Base-by-base conservation (phyloP, 495 filamentous ascomycete species). In the Margaritispora aquatica region DNA sequence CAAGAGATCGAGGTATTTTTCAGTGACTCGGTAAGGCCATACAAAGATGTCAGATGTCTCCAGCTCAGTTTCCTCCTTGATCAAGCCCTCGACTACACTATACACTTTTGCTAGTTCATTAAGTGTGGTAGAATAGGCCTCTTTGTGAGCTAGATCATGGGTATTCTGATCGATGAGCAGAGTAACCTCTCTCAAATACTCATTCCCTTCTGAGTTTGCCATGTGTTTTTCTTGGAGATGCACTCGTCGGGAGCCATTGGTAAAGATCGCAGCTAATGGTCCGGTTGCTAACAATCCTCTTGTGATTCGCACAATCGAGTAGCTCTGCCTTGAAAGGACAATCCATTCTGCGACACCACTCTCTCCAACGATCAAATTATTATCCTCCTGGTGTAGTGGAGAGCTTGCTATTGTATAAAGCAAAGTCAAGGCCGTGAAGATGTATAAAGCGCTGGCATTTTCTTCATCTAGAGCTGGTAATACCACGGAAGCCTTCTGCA, bases 361-460 rank as follows among this genome's bases (percentile, higher is more conserved):
- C 1, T 67, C 55, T 21, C 71, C 69, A 50, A 71, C 60, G 11
- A 75, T 46, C 2, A 78, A 62, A 2, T 73, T 68, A 34, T 71
- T 63, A n/a, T 73, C 67, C 1, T 68, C 66, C 2, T 75, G 61
- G 20, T 23, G 11, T 17, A 8, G 21, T 26, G 66, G 65, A 5
- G 78, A 72, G 15, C 75, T 69, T 5, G 74, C 75, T 51, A 82
- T 73, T 36, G 73, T 69, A 41, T 80, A 74, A 1, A 77, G 69
- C 10, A 73, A 76, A 9, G 75, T 78, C 20, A 82, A 68, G 36
- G 75, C 72, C 23, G 78, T 77, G 56, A 81, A 78, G 17, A 76
- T 75, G 57, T 80, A 74, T 1, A 79, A 70, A 9, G 78, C 77
- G 26, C 75, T 73, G 38, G 73, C 77, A 54, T 80, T 77, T 17